These are phyloP conservation scores for Sphaerulina musiva DNA, from an alignment of 2,329 filamentous ascomycete genomes.

Conservation along the genomic window DNA sequence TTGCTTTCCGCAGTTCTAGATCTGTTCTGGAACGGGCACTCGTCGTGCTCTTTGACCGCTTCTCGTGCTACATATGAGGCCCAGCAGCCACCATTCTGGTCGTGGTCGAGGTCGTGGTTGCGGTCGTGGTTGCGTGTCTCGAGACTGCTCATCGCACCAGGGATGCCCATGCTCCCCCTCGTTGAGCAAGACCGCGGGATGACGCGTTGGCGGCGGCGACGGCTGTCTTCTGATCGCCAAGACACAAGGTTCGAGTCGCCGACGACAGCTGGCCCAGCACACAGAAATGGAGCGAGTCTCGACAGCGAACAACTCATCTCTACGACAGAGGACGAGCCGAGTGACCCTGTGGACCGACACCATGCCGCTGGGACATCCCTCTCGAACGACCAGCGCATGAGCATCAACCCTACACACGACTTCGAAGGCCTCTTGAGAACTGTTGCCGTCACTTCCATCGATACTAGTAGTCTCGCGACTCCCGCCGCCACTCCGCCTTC, in stretches of 20 bases:
- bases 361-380: neutral
- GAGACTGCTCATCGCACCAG: no score
- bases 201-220: neutral
- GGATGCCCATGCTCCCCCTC: neutral
- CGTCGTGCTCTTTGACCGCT: neutral
- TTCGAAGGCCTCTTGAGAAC: constrained; percentile 16
- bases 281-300: neutral
- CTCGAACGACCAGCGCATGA: constrained; percentile 14
- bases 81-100: no score
- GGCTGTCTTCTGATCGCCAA: neutral
- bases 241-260: neutral
- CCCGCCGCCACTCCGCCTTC: constrained; percentile 6
- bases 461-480: constrained; percentile 5
- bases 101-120: neutral
- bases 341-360: neutral
- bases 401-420: constrained; percentile 23
- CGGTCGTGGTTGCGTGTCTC: neutral
- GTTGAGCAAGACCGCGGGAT: neutral
- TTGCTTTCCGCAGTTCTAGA: no score
- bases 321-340: neutral
- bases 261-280: neutral
- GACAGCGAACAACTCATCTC: neutral
- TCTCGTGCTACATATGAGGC: neutral
- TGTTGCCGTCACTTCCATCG: neutral
- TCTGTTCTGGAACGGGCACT: no score